These are phyloP conservation scores for Aschersonia sp. DNA, from an alignment of 2,329 filamentous ascomycete genomes.

Conservation along the genomic window DNA sequence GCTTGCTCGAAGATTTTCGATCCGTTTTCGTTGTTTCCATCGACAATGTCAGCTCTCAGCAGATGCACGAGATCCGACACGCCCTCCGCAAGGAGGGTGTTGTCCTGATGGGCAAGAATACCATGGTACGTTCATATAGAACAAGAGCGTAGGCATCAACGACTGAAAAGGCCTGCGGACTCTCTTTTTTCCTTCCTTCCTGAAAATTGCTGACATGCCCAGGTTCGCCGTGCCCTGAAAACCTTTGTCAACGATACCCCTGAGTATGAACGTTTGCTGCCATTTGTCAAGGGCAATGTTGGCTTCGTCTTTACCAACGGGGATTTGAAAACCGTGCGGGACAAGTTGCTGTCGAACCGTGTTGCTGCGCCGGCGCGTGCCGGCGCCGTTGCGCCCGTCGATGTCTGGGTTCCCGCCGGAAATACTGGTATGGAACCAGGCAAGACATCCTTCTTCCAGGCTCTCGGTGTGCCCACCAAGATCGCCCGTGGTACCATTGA, in stretches of 20 bases:
- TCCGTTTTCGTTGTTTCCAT: slow-evolving; percentile 95
- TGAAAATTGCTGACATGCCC: not conserved
- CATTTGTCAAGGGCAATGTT: slow-evolving; percentile 92
- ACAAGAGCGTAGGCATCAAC: too few relatives aligned
- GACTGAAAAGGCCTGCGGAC: too few relatives aligned
- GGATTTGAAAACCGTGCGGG: slow-evolving; percentile 83
- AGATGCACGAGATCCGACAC: slow-evolving; percentile 99
- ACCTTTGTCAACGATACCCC: slow-evolving; percentile 81
- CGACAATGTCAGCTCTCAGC: slow-evolving; percentile 99
- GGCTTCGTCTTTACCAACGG: slow-evolving; percentile 99
- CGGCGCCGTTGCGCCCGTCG: slow-evolving; percentile 83
- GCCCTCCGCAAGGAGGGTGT: slow-evolving; percentile 83
- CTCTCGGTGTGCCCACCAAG: slow-evolving; percentile 99
- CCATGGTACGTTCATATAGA: slow-evolving; percentile 56
- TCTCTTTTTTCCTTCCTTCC: not conserved
- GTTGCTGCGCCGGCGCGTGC: slow-evolving; percentile 96
- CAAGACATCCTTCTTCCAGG: slow-evolving; percentile 99
- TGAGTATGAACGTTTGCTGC: slow-evolving; percentile 96
- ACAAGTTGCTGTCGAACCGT: slow-evolving; percentile 93
- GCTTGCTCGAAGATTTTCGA: slow-evolving; percentile 88
- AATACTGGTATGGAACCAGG: slow-evolving; percentile 99
- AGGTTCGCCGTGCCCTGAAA: slow-evolving; percentile 95
- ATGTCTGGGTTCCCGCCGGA: slow-evolving; percentile 92
- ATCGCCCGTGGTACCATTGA: slow-evolving; percentile 99
- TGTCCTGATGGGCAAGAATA: slow-evolving; percentile 99